phyloP scores from a whole-genome alignment of 768 basidiomycete species.

The Ramaria sp. region DNA sequence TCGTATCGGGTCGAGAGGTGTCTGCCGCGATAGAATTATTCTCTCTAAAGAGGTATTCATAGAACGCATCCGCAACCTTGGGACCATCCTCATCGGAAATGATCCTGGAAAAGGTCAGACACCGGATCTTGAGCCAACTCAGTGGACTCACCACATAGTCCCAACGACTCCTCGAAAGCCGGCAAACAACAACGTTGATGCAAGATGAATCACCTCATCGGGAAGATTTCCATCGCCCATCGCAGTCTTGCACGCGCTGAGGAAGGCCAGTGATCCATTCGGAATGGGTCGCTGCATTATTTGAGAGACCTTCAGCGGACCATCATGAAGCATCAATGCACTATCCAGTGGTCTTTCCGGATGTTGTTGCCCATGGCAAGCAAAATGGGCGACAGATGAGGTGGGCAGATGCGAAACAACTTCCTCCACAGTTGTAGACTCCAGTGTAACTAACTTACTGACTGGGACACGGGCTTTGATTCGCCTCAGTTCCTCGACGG shows the following conservation, averaged over 20 bases:
- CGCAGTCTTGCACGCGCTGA: constrained; percentile 22
- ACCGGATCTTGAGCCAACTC: not conserved
- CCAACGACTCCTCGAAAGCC: constrained; percentile 25
- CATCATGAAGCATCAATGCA: constrained; percentile 17
- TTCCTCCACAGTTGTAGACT: not conserved
- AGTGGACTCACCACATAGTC: constrained; percentile 20
- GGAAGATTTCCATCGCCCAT: constrained; percentile 15
- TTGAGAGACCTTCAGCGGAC: constrained; percentile 14
- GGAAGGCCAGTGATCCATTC: constrained; percentile 19
- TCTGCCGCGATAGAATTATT: not conserved
- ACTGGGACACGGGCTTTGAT: not conserved
- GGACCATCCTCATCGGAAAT: constrained; percentile 20
- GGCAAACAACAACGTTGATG: constrained; percentile 20
- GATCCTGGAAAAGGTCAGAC: not conserved
- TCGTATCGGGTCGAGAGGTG: not conserved
- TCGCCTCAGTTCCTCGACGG: constrained; percentile 4
- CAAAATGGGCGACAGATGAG: constrained; percentile 21
- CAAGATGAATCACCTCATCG: constrained; percentile 22
- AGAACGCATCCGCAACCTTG: constrained; percentile 8
- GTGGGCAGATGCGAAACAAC: not conserved
- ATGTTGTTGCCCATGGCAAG: constrained; percentile 21
- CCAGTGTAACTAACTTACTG: not conserved
- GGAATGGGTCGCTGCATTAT: constrained; percentile 13
- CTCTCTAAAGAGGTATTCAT: constrained; percentile 5
- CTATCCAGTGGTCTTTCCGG: constrained; percentile 18